Percentiles rank a stretch among this genome's conserved stretches.
Conservation (phyloP, 208 protist genomes). For the Angomonas deanei region DNA sequence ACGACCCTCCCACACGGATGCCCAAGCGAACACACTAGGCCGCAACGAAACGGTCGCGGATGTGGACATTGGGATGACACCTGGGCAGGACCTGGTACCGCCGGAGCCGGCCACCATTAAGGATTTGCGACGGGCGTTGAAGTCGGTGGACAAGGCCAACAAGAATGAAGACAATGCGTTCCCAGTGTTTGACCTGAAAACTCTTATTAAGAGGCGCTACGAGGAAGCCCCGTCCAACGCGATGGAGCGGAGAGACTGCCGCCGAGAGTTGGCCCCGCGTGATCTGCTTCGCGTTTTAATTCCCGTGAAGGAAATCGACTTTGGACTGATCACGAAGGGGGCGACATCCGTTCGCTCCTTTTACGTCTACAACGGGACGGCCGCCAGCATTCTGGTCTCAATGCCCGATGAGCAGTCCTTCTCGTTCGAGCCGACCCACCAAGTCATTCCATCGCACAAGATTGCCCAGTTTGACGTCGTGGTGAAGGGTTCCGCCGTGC, state of each 20-base stretch:
- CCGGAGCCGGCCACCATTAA: conserved; percentile 34
- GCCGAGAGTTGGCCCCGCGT: conserved; percentile 78
- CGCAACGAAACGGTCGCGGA: conserved; percentile 6
- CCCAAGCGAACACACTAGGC: neutral
- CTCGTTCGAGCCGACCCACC: conserved; percentile 51
- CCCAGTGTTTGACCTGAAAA: conserved; percentile 67
- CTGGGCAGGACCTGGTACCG: conserved; percentile 61
- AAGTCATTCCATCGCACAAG: conserved; percentile 87
- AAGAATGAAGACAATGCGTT: conserved; percentile 16
- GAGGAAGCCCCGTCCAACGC: conserved; percentile 61
- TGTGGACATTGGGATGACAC: conserved; percentile 85
- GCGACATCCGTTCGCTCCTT: conserved; percentile 71
- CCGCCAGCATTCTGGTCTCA: conserved; percentile 54
- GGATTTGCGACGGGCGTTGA: neutral
- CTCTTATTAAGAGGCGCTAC: conserved; percentile 82
- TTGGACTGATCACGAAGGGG: conserved; percentile 86
- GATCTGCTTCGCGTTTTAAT: conserved; percentile 76
- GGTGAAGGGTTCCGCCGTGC: conserved; percentile 54
- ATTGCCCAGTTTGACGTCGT: conserved; percentile 90
- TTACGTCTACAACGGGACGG: conserved; percentile 90
- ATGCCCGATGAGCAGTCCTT: conserved; percentile 77
- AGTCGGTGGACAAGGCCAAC: conserved; percentile 18
- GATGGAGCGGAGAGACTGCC: conserved; percentile 89
- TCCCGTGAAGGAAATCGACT: conserved; percentile 85
- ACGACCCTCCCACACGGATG: neutral